These are phyloP conservation scores for Fusarium fracticaudum DNA, from an alignment of 2,329 filamentous ascomycete genomes.

Conservation along the genomic window DNA sequence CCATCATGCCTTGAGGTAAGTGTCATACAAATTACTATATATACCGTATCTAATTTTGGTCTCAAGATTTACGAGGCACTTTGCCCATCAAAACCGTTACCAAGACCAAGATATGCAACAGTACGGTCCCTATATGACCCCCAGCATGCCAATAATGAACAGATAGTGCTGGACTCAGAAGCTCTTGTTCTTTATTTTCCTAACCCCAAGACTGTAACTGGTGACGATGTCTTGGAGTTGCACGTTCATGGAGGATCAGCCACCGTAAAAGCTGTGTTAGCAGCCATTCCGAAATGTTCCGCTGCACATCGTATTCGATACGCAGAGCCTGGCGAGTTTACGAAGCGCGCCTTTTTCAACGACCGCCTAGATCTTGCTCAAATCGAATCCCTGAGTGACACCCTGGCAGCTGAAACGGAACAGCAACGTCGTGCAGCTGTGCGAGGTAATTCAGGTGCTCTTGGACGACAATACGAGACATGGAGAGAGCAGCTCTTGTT, in stretches of 20 bases:
- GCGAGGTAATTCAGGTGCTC: conserved; percentile 74
- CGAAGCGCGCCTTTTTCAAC: conserved; percentile 89
- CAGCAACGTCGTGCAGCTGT: conserved; percentile 91
- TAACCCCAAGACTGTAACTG: conserved; percentile 83
- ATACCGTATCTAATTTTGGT: neutral
- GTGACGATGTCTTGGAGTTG: conserved; percentile 90
- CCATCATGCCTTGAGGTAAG: conserved; percentile 74
- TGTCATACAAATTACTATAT: neutral
- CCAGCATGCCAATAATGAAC: conserved; percentile 8
- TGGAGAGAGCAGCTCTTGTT: conserved; percentile 83
- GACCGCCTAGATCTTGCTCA: conserved; percentile 86
- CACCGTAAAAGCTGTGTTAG: conserved; percentile 85
- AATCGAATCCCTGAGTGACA: conserved; percentile 73
- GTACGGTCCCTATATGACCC: conserved; percentile 78
- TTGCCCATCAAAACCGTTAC: conserved; percentile 58
- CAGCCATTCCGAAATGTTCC: conserved; percentile 72
- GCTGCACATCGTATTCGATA: conserved; percentile 70
- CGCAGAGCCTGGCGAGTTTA: conserved; percentile 96
- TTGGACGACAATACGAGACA: conserved; percentile 80
- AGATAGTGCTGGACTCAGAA: conserved; percentile 76
- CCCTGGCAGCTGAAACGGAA: conserved; percentile 79
- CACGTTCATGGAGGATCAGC: conserved; percentile 95
- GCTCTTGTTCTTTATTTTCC: conserved; percentile 88
- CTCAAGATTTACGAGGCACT: conserved; percentile 60
- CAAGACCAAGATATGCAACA: conserved; percentile 67